Evolutionary conservation across 1,284 basidiomycete species (phyloP).

Genomic region (Macrocybe sp.): DNA sequence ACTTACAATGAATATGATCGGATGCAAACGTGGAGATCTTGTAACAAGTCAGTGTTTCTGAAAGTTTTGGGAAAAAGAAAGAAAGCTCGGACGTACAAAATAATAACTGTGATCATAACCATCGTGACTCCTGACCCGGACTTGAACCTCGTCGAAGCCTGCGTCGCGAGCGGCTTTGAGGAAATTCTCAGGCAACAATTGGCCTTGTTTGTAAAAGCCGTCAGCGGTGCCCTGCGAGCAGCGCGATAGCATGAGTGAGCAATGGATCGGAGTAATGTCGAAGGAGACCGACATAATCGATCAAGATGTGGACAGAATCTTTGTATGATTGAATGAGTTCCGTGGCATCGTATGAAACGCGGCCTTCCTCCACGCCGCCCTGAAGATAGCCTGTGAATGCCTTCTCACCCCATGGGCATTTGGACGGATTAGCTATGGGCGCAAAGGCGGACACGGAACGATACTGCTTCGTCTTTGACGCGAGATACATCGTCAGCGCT

Average conservation of each 20-base stretch:
- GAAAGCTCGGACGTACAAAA: constrained; percentile 60
- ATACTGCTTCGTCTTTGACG: constrained; percentile 66
- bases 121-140: constrained; percentile 77
- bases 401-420: constrained; percentile 89
- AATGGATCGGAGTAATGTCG: not conserved
- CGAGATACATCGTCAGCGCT: constrained; percentile 88
- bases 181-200: constrained; percentile 90
- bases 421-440: constrained; percentile 87
- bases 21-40: constrained; percentile 71
- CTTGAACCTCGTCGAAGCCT: constrained; percentile 72
- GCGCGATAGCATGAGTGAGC: not conserved
- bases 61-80: constrained; percentile 31
- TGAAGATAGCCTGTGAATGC: constrained; percentile 89
- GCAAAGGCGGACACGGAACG: constrained; percentile 92
- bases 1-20: constrained; percentile 60
- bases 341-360: constrained; percentile 78
- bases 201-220: constrained; percentile 81
- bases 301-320: constrained; percentile 72
- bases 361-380: constrained; percentile 75
- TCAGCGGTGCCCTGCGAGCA: constrained; percentile 71
- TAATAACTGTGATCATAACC: constrained; percentile 95
- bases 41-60: constrained; percentile 19
- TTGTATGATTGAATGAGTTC: constrained; percentile 68
- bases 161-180: constrained; percentile 69
- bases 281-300: constrained; percentile 70